A percentile compares a stretch with the other conserved stretches of the same genome.
Evolutionary conservation across 208 protist species (phyloP).

Genomic region (Perkinsela sp.): DNA sequence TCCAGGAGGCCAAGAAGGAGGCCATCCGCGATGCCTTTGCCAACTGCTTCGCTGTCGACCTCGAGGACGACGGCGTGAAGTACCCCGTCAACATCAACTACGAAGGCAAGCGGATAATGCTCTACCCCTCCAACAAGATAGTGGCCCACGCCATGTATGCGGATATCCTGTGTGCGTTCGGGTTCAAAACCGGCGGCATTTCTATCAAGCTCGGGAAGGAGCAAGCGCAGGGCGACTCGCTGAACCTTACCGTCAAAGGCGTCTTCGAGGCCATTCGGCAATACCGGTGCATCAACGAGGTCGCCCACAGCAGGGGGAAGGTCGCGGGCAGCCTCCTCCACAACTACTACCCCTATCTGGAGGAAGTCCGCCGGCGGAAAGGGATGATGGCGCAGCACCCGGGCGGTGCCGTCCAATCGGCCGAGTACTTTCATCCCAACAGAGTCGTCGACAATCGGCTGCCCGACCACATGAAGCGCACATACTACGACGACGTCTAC

Average conservation of each 20-base stretch:
- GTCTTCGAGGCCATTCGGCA: slow-evolving; percentile 65
- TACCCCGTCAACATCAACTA: slow-evolving; percentile 63
- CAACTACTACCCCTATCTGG: slow-evolving; percentile 71
- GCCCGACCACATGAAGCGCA: slow-evolving; percentile 65
- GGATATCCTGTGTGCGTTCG: slow-evolving; percentile 70
- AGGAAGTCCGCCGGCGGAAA: slow-evolving; percentile 57
- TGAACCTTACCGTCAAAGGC: slow-evolving; percentile 49
- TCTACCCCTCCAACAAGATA: slow-evolving; percentile 57
- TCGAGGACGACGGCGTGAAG: slow-evolving; percentile 69
- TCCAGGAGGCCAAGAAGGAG: slow-evolving; percentile 58
- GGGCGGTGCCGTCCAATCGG: slow-evolving; percentile 19
- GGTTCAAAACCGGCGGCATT: slow-evolving; percentile 61
- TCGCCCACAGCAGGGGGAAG: slow-evolving; percentile 62
- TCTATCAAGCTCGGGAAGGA: slow-evolving; percentile 60
- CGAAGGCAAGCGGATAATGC: slow-evolving; percentile 46
- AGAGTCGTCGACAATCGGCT: slow-evolving; percentile 66
- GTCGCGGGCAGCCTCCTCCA: slow-evolving; percentile 62
- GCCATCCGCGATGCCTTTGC: slow-evolving; percentile 57
- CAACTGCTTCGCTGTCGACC: slow-evolving; percentile 66
- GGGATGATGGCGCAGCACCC: slow-evolving; percentile 75
- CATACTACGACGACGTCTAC: slow-evolving; percentile 72
- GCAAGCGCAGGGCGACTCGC: slow-evolving; percentile 13
- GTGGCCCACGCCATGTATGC: slow-evolving; percentile 63
- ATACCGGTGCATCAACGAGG: slow-evolving; percentile 56
- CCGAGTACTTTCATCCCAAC: slow-evolving; percentile 58